These are phyloP conservation scores for Monosporozyma solicola DNA, from an alignment of 805 yeast species.

Conservation along the genomic window DNA sequence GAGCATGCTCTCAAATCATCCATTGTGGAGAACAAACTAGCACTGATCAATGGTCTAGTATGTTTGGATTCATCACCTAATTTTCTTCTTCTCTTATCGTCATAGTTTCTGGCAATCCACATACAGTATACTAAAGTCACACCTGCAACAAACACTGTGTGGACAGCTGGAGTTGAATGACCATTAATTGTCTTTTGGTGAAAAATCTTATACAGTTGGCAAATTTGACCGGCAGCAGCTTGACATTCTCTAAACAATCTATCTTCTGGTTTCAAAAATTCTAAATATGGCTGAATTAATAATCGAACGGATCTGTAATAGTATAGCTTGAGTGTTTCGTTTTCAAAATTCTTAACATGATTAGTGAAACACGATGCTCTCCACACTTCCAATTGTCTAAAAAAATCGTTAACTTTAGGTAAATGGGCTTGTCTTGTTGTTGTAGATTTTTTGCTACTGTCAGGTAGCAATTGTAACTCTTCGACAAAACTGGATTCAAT, in stretches of 20 bases:
- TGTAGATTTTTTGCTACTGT: slow-evolving; percentile 10
- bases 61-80: slow-evolving; percentile 52
- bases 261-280: slow-evolving; percentile 51
- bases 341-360: slow-evolving; percentile 39
- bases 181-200: slow-evolving; percentile 55
- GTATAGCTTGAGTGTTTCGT: slow-evolving; percentile 49
- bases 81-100: slow-evolving; percentile 45
- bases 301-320: slow-evolving; percentile 53
- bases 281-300: slow-evolving; percentile 56
- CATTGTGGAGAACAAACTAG: slow-evolving; percentile 43
- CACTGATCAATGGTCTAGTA: slow-evolving; percentile 50
- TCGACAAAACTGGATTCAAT: slow-evolving; percentile 55
- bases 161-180: slow-evolving; percentile 57
- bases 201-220: slow-evolving; percentile 53
- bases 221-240: slow-evolving; percentile 63
- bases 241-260: slow-evolving; percentile 56
- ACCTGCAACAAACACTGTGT: slow-evolving; percentile 61
- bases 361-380: slow-evolving; percentile 32
- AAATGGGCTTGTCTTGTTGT: slow-evolving; percentile 38
- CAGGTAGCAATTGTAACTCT: slow-evolving; percentile 35
- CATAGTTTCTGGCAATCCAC: slow-evolving; percentile 56
- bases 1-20: slow-evolving; percentile 62
- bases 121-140: slow-evolving; percentile 57
- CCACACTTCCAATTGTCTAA: slow-evolving; percentile 45
- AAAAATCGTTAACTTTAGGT: slow-evolving; percentile 45